Percentiles rank a stretch among this genome's conserved stretches.
phyloP scores from a whole-genome alignment of 2,329 filamentous ascomycete genomes.

The Aureobasidium sp. region DNA sequence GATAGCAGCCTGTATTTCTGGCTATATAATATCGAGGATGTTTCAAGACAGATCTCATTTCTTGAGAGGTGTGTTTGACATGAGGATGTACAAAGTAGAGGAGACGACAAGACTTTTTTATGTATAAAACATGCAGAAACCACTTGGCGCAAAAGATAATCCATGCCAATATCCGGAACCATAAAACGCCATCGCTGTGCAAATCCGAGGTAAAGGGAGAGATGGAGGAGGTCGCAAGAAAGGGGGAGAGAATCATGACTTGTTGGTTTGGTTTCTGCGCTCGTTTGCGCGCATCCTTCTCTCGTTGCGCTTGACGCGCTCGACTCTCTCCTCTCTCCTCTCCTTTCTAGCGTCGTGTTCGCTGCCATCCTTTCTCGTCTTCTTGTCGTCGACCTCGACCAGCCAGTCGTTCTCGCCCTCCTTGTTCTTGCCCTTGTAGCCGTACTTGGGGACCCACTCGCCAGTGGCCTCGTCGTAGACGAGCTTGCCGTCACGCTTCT shows the following conservation, averaged over 20 bases:
- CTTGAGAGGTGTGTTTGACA: neutral
- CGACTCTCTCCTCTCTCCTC: constrained; percentile 54
- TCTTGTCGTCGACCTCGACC: constrained; percentile 76
- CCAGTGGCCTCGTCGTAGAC: constrained; percentile 77
- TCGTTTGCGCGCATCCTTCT: constrained; percentile 48
- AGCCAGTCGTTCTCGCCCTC: constrained; percentile 77
- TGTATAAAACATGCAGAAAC: neutral
- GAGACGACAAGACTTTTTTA: constrained; percentile 6
- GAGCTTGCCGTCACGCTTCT: constrained; percentile 73
- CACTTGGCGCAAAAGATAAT: neutral
- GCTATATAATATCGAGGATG: neutral
- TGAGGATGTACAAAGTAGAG: neutral
- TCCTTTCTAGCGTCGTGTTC: constrained; percentile 52
- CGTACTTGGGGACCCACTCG: constrained; percentile 92
- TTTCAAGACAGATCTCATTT: neutral
- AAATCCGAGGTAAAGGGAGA: neutral
- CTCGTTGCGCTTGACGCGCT: constrained; percentile 36
- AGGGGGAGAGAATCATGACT: neutral
- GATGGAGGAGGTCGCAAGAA: neutral
- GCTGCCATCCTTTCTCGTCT: constrained; percentile 49
- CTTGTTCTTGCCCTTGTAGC: constrained; percentile 87
- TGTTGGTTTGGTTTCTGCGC: constrained; percentile 38
- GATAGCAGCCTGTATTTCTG: neutral
- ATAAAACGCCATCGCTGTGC: constrained; percentile 16
- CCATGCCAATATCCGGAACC: constrained; percentile 1